A percentile compares a stretch with the other conserved stretches of the same genome.
Evolutionary conservation across 2,329 filamentous ascomycete species (phyloP).

Genomic region (Xylaria hypoxylon): DNA sequence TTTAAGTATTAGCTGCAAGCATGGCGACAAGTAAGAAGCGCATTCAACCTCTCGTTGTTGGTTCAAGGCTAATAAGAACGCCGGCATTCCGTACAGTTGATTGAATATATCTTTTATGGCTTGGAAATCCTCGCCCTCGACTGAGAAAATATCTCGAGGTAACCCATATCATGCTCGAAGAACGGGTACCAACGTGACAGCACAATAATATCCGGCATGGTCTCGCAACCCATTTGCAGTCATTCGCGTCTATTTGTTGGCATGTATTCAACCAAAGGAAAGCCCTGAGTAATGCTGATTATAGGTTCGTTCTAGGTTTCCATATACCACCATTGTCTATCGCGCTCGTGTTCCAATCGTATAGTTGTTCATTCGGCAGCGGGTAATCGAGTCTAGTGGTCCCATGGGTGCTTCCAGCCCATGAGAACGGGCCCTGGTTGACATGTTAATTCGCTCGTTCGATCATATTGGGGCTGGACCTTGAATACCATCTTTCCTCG

Average conservation of each 20-base stretch:
- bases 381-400: slow-evolving; percentile 72
- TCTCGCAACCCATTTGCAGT: not conserved
- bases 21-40: slow-evolving; percentile 59
- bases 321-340: slow-evolving; percentile 21
- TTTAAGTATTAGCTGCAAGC: slow-evolving; percentile 69
- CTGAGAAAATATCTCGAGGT: slow-evolving; percentile 70
- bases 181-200: slow-evolving; percentile 31
- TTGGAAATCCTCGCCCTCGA: slow-evolving; percentile 75
- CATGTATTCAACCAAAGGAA: slow-evolving; percentile 18
- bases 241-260: slow-evolving; percentile 22
- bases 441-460: slow-evolving; percentile 40
- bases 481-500: slow-evolving; percentile 88
- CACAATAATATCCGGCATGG: slow-evolving; percentile 22
- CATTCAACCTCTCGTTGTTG: slow-evolving; percentile 72
- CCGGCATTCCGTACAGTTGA: slow-evolving; percentile 72
- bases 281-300: slow-evolving; percentile 2
- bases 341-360: not conserved
- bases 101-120: slow-evolving; percentile 75
- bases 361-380: slow-evolving; percentile 9
- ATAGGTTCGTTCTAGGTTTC: not conserved
- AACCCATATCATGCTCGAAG: slow-evolving; percentile 72
- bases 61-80: slow-evolving; percentile 72
- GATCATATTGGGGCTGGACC: slow-evolving; percentile 24
- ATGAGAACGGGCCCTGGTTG: slow-evolving; percentile 76
- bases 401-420: slow-evolving; percentile 97